Percentiles rank a stretch among this genome's conserved stretches.
These are phyloP conservation scores for Phytophthora pistaciae DNA, from an alignment of 352 stramenopile genomes.

Conservation along the genomic window DNA sequence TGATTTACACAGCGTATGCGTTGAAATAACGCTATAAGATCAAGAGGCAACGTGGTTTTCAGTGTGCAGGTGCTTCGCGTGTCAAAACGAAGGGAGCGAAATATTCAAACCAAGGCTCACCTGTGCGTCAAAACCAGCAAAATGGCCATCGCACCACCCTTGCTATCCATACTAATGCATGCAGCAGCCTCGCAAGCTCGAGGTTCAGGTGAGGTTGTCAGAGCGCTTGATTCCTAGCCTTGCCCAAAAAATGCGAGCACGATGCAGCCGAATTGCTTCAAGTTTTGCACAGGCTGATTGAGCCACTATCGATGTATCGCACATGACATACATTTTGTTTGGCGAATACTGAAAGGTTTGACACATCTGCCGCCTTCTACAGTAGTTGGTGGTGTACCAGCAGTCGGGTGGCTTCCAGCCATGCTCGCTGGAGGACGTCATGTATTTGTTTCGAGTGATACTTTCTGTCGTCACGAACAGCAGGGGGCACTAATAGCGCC, in stretches of 20 bases:
- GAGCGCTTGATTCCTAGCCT: not conserved
- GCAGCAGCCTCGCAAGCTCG: too few relatives aligned
- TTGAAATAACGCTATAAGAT: not conserved
- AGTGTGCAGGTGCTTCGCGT: too few relatives aligned
- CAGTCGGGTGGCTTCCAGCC: not conserved
- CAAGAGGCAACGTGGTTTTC: not conserved
- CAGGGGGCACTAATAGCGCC: not conserved
- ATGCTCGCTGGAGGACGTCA: slow-evolving; percentile 10
- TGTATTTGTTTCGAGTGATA: slow-evolving; percentile 1
- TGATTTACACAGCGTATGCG: not conserved
- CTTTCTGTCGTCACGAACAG: not conserved
- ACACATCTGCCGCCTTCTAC: not conserved
- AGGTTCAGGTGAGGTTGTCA: not conserved
- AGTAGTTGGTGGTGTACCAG: not conserved
- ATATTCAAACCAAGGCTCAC: too few relatives aligned
- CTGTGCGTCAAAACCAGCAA: not conserved
- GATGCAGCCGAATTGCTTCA: not conserved
- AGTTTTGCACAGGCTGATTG: not conserved
- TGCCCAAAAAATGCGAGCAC: not conserved
- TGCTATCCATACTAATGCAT: not conserved
- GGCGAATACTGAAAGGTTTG: too few relatives aligned
- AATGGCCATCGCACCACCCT: not conserved
- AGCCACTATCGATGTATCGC: too few relatives aligned
- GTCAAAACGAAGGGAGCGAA: too few relatives aligned
- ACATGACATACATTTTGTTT: too few relatives aligned